Evolutionary conservation across 1,139 yeast genomes (phyloP), one percentile per base, ranked within the genome.

Genomic region (Scheffersomyces cryptocercus): DNA sequence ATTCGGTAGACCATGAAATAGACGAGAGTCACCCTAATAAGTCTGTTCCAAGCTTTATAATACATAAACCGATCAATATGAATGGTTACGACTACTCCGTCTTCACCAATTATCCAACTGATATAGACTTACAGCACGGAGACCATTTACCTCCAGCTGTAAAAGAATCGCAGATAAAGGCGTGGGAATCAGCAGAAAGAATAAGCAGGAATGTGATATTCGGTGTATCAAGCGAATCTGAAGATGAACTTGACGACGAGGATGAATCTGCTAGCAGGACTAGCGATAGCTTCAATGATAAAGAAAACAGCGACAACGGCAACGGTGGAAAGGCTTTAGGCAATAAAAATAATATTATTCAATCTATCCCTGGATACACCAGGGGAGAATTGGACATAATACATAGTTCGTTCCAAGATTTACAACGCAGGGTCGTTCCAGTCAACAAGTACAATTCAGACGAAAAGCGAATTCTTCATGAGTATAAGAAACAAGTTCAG

Each of bases 111-210:
- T 56, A 60, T 41, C 58, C 65, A 10, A 47, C 42, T 37, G 59
- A 53, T 2, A 52, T 45, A 12, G 62, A 56, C 39, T 31, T 49
- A n/a, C 59, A 58, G 28, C 56, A 53, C 39, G 58, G 58, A 3
- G 55, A 56, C 31, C 50, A 49, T 29, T 41, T 46, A n/a, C 55
- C 53, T 12, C 61, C 61, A 3, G 57, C 56, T 12, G 47, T 60
- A 13, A 58, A 54, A 46, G 58, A 56, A 37, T 70, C 77, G 4
- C 77, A 72, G 50, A 59, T 72, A n/a, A 64, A 62, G 45, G 77
- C 77, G 11, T 74, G 79, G 79, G 77, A 73, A 48, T 64, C 72
- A 20, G 78, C 77, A 1, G 79, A 74, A 48, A 65, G 68, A 48
- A 64, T 70, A 34, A 59, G 68, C 43, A 54, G 58, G 24, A 69